These are phyloP conservation scores for Beauveria sp. DNA, from an alignment of 2,329 filamentous ascomycete genomes.

Conservation along the genomic window DNA sequence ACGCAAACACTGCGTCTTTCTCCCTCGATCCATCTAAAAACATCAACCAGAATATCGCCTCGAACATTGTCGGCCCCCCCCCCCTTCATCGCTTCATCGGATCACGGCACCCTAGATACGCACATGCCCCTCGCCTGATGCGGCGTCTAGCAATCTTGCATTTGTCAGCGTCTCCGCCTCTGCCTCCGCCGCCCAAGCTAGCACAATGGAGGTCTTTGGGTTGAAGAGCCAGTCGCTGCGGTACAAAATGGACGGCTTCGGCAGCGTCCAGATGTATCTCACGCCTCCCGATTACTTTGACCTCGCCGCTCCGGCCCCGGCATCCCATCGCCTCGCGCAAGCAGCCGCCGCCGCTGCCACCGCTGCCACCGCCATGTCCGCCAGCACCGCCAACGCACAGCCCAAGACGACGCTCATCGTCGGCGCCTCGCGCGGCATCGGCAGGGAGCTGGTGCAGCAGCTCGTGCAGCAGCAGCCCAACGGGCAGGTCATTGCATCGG, in stretches of 20 bases:
- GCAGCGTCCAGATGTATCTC: conserved; percentile 10
- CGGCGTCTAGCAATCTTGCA: conserved; percentile 6
- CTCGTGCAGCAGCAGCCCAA: not conserved
- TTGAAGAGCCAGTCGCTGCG: conserved; percentile 11
- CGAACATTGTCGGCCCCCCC: not conserved
- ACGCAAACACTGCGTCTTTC: not conserved
- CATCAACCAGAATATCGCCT: not conserved
- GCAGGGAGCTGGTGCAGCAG: conserved; percentile 6
- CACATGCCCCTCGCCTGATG: not conserved
- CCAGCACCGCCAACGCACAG: not conserved
- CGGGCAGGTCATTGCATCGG: not conserved
- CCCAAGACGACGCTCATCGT: conserved; percentile 8
- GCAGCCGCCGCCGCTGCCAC: not conserved
- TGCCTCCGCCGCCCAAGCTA: conserved; percentile 7
- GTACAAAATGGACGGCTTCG: conserved; percentile 8
- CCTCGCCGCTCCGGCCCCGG: not conserved
- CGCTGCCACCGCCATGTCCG: not conserved
- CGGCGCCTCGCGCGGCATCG: conserved; percentile 10
- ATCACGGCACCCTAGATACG: not conserved
- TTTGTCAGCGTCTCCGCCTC: conserved; percentile 9
- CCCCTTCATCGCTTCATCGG: not conserved
- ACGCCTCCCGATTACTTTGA: conserved; percentile 1
- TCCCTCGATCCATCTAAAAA: not conserved
- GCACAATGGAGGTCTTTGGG: conserved; percentile 12
- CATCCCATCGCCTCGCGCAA: not conserved